Conservation (phyloP, 345 rosid genomes). For the Combretum micranthum region DNA sequence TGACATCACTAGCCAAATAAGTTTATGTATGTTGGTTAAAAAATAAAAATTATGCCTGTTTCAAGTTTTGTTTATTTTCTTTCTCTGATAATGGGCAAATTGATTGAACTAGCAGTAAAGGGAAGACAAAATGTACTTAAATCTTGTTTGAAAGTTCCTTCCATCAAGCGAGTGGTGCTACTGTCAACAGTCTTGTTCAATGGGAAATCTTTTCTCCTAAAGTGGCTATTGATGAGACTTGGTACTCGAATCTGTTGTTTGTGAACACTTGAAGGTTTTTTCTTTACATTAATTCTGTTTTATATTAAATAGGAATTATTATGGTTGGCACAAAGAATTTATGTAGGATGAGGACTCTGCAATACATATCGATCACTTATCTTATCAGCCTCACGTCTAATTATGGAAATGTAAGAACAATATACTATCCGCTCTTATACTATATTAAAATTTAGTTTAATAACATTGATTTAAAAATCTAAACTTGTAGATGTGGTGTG, state of each 20-base stretch:
- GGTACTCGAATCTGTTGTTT: slow-evolving; percentile 33
- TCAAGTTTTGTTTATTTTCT: no score
- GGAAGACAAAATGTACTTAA: slow-evolving; percentile 43
- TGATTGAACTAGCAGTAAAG: slow-evolving; percentile 42
- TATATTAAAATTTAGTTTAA: no score
- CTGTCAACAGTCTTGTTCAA: slow-evolving; percentile 22
- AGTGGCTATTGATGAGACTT: slow-evolving; percentile 37
- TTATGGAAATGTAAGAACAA: no score
- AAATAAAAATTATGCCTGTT: no score
- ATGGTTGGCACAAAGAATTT: background rate
- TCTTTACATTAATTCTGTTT: background rate
- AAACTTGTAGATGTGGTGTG: no score
- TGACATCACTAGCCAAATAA: no score
- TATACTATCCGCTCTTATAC: no score
- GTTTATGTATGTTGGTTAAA: no score
- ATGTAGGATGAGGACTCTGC: no score
- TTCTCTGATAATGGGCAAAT: slow-evolving; percentile 6
- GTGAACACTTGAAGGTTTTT: slow-evolving; percentile 18
- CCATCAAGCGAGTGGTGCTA: slow-evolving; percentile 40
- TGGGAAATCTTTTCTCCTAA: slow-evolving; percentile 22
- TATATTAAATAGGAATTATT: background rate
- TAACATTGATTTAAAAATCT: no score
- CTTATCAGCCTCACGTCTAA: no score
- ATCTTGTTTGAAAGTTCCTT: slow-evolving; percentile 29
- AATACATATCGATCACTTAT: no score